These are phyloP conservation scores for Sedum album DNA, from an alignment of 164 flowering plant genomes.

Conservation along the genomic window DNA sequence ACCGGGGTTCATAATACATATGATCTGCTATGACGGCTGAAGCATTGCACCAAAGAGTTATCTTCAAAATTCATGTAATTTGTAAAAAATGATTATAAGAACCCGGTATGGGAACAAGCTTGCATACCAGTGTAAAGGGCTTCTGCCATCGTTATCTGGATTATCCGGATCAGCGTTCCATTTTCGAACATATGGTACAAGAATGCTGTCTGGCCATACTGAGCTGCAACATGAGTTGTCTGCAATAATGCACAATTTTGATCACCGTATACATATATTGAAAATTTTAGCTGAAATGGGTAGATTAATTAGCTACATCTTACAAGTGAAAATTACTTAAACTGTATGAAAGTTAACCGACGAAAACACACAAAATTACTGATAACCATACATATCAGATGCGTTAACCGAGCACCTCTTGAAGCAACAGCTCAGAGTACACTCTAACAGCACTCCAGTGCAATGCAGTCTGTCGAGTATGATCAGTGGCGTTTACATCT, in stretches of 20 bases:
- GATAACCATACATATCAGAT: slow-evolving; percentile 79
- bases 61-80: background rate
- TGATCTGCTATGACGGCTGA: background rate
- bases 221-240: too few species aligned
- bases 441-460: slow-evolving; percentile 97
- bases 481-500: slow-evolving; percentile 78
- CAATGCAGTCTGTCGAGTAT: slow-evolving; percentile 87
- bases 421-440: slow-evolving; percentile 80
- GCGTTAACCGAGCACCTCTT: slow-evolving; percentile 80
- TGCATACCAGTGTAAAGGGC: slow-evolving; percentile 88
- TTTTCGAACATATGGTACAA: slow-evolving; percentile 80
- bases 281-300: background rate
- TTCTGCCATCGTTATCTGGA: slow-evolving; percentile 96
- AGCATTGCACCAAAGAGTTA: background rate
- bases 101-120: background rate
- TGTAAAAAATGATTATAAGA: background rate
- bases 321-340: background rate
- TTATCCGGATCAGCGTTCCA: slow-evolving; percentile 98
- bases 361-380: too few species aligned
- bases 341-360: slow-evolving; percentile 23
- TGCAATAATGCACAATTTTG: slow-evolving; percentile 44
- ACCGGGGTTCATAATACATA: background rate
- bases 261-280: background rate
- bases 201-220: slow-evolving; percentile 93
- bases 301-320: background rate